Base-by-base conservation (phyloP, 1,139 yeast species). In the Diutina scorzettiae region DNA sequence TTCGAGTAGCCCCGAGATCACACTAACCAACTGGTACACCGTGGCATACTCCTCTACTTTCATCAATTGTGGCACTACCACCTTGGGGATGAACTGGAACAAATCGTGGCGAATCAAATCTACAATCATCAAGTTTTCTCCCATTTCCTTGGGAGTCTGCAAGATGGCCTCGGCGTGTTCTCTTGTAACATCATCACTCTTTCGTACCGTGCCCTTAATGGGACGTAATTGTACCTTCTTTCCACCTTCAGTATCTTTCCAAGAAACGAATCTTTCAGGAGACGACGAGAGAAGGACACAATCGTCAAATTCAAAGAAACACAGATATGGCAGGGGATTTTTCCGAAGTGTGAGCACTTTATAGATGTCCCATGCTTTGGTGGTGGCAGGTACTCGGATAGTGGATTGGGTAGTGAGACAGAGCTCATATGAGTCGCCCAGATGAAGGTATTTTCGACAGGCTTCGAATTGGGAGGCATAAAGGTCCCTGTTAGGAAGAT, bases 91-190 rank as follows among this genome's bases (percentile, higher is more conserved):
- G 43, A 87, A 67, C 50, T 78, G 80, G 53, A 77, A 80, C 42
- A 93, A 67, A 56, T 93, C 98, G 58, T 93, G 96, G 46, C 99
- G 73, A 42, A 93, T 93, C 45, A 93, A 63, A 58, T 93, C 99
- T 8, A 91, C 95, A 63, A 93, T 93, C 98, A 93, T 93, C 44
- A 93, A 64, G 51, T 93, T 91, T 56, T 93, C 99, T 0, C 96
- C 98, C 58, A 82, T 76, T 58, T 93, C 98, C 57, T 93, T 93
- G 1, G 95, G 94, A 1, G 95, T 81, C 47, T 79, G 74, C 40
- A 93, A 63, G 16, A 85, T 73, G 28, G 60, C 57, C 5, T 77
- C 67, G 1, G 96, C 98, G 36, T 63, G 63, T 29, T 67, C 80
- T 8, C 64, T 51, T n/a, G 69, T 63, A 55, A 77, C 66, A 0